Evolutionary conservation across 257 asterid genomes (phyloP), one percentile per base, ranked within the genome.

Genomic region (Misopates orontium): DNA sequence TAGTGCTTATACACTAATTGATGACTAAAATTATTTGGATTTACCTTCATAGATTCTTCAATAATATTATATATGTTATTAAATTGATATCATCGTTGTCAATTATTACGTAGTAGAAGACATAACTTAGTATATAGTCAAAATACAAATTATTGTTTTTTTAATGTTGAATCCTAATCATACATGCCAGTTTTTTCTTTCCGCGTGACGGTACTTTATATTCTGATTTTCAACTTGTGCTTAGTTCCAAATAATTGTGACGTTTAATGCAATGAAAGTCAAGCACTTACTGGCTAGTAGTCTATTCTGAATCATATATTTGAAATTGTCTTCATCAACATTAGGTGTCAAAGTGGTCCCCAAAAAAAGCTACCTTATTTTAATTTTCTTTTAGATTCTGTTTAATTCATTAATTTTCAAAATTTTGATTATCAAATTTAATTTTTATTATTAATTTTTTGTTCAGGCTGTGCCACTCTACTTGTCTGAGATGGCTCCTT

Each of bases 401-500:
- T 9, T 36, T 36, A 36, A 4, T 36, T 36, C 6, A 2, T 6
- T 2, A 28, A 28, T 36, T 3, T 36, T 10, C 11, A 9, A 36
- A 3, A 36, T 3, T 36, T 4, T 36, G 1, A 4, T 3, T 9
- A 36, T 9, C 10, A 3, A 36, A 36, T 4, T 36, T 4, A 5
- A 49, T 59, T 10, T 60, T 64, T 64, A 53, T 22, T 2, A 28
- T 58, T 13, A 39, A 13, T 16, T 18, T 40, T 13, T 10, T 64
- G 36, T 28, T 51, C 81, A 82, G 87, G 70, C 85, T 1, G 87
- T 82, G 28, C 87, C 87, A 12, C 79, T 82, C 2, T 82, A 82
- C 71, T 78, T 82, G 4, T 82, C 87, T 0, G 87, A 82, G 57
- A 82, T 82, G 87, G 87, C 87, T n/a, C 87, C 85, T 0, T 82